Base-by-base conservation (phyloP, 306 rosid genomes). In the Malus orientalis region DNA sequence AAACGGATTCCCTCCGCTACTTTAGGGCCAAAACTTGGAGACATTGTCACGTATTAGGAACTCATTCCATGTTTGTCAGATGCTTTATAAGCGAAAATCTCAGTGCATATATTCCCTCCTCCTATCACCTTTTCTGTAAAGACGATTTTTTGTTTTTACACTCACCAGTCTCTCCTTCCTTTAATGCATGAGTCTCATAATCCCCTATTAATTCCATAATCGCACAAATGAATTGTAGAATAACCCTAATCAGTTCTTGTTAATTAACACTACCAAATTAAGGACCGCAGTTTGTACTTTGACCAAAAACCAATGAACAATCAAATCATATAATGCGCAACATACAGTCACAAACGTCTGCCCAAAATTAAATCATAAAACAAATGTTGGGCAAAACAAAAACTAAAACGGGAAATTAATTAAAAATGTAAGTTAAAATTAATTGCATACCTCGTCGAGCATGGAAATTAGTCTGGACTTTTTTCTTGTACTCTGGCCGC, bases 371-470 rank as follows among this genome's bases (percentile, higher is more conserved):
- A 2, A 61, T 61, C 6, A 59, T 51, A 59, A 59, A 59, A 59
- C 64, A 59, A 59, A 11, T 23, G 15, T 59, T 59, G 64, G 64
- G 64, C 30, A 59, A 57, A 59, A 59, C 16, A 11, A 59, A 59
- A 11, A 51, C 20, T 16, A 1, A 15, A 16, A 5, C 20, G 18
- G 55, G 20, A 51, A 51, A 42, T 42, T 42, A 42, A 64, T 30
- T 64, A 18, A 25, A 27, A 38, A n/a, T 30, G 14, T 30, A 7
- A 44, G 22, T 22, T 4, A 3, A 16, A 40, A 49, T 4, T 29
- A 62, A 36, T 38, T 32, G 36, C 66, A 13, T 85, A 93, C 98
- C 98, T 90, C 98, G 63, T 90, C 93, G 8, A 93, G 94, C 96
- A 93, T 85, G 4, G 89, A 83, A 71, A 90, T 74, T 38, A 93